Evolutionary conservation across 805 yeast species (phyloP), one percentile per base, ranked within the genome.

Genomic region (Lipomyces sp.): DNA sequence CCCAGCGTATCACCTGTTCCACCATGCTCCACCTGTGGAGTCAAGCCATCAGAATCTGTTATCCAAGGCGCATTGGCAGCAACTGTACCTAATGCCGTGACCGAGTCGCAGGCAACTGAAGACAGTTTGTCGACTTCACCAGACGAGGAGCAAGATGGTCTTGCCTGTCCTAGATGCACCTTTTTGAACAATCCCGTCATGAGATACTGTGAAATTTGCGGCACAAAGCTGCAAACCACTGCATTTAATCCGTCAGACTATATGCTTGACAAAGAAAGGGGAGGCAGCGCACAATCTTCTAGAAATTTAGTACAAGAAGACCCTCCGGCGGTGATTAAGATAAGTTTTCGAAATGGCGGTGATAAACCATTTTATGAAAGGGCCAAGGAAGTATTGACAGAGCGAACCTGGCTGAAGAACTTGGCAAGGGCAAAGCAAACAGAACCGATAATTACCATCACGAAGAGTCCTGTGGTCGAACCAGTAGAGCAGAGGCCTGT

Each of bases 161-260:
- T 71, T 6, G 72, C 67, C 11, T 86, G 90, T 64, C 81, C 85
- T 2, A 75, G 79, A 11, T 90, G 96, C 72, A 90, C 98, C 0
- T 94, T 92, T 73, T 78, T 85, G 15, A 94, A 93, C 75, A 97
- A 92, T 76, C 89, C 92, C 0, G 85, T 89, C 2, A 80, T 94
- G 81, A 77, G 82, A 50, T 82, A 81, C 69, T 93, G 98, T 77
- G 98, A 94, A 77, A 83, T 94, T 73, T 94, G 98, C 78, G 97
- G 97, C 0, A 80, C 87, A 0, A 80, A 80, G 33, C 75, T 87
- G 34, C 63, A 67, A 2, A 71, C 81, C 18, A 73, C 50, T 56
- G 73, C 67, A 3, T 60, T 61, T 57, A 75, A 72, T 53, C 73
- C 65, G 10, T 33, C 65, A 8, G 63, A 63, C 18, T 63, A 63